A percentile compares a stretch with the other conserved stretches of the same genome.
Conservation (phyloP, 208 protist species). For the Trypanosoma brucei region DNA sequence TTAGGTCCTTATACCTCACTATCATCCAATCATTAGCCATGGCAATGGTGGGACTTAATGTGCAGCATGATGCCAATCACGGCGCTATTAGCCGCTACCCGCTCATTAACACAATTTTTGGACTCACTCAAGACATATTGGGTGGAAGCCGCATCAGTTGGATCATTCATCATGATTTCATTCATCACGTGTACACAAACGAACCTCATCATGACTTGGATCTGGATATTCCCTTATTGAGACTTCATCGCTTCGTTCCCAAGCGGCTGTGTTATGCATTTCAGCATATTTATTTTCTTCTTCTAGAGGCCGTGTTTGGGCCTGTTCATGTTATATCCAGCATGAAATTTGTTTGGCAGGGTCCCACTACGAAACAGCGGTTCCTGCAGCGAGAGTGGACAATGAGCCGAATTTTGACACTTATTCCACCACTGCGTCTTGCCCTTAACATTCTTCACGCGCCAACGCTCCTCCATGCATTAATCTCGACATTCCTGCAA, state of each 20-base stretch:
- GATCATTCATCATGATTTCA: conserved; percentile 71
- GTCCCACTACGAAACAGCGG: conserved; percentile 48
- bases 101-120: conserved; percentile 56
- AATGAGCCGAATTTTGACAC: conserved; percentile 43
- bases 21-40: conserved; percentile 69
- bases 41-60: conserved; percentile 79
- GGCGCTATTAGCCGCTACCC: conserved; percentile 54
- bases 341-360: conserved; percentile 47
- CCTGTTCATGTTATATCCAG: conserved; percentile 64
- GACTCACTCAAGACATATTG: conserved; percentile 60
- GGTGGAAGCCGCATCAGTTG: conserved; percentile 76
- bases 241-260: conserved; percentile 56
- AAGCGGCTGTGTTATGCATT: conserved; percentile 56
- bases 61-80: conserved; percentile 84
- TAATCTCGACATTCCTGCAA: conserved; percentile 45
- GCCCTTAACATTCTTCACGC: conserved; percentile 57
- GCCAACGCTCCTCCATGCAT: conserved; percentile 30
- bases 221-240: conserved; percentile 68
- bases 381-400: conserved; percentile 57
- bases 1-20: conserved; percentile 44
- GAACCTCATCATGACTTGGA: conserved; percentile 60
- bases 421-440: conserved; percentile 54
- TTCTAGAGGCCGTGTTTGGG: conserved; percentile 68
- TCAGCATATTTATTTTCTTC: conserved; percentile 71
- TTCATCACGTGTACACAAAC: conserved; percentile 80